phyloP scores from a whole-genome alignment of 805 yeast genomes.

The Cyberlindnera maclurae region DNA sequence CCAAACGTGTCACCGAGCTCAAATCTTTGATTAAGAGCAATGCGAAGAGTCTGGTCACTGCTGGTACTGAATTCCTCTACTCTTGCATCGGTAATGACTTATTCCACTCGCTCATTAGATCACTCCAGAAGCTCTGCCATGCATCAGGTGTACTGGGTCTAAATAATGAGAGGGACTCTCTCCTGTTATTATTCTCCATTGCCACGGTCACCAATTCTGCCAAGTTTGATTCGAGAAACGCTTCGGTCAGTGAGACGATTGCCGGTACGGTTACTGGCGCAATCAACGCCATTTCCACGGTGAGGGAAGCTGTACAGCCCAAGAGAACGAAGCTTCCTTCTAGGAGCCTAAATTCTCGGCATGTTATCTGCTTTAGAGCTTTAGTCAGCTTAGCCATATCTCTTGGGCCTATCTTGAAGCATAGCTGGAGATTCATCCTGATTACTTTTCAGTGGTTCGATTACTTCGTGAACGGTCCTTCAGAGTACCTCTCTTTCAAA shows the following conservation, averaged over 20 bases:
- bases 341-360: constrained; percentile 54
- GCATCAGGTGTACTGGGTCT: constrained; percentile 71
- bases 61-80: constrained; percentile 47
- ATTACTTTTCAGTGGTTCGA: constrained; percentile 75
- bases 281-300: constrained; percentile 10
- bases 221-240: constrained; percentile 25
- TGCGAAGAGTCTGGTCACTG: constrained; percentile 34
- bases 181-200: constrained; percentile 38
- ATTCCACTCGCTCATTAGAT: constrained; percentile 60
- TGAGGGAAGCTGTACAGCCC: constrained; percentile 7
- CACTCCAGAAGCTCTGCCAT: constrained; percentile 77
- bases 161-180: constrained; percentile 48
- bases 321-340: constrained; percentile 23
- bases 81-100: constrained; percentile 64
- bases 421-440: constrained; percentile 59
- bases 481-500: constrained; percentile 29
- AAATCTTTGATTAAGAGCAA: constrained; percentile 27
- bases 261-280: constrained; percentile 35
- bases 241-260: constrained; percentile 42
- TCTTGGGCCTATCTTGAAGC: constrained; percentile 64
- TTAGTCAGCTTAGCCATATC: constrained; percentile 70
- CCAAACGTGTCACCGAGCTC: constrained; percentile 1
- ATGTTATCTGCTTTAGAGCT: constrained; percentile 72
- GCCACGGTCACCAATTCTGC: constrained; percentile 37
- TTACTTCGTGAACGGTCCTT: constrained; percentile 59